Evolutionary conservation across 2,329 filamentous ascomycete species (phyloP).

Genomic region (Hymenoscyphus linearis): DNA sequence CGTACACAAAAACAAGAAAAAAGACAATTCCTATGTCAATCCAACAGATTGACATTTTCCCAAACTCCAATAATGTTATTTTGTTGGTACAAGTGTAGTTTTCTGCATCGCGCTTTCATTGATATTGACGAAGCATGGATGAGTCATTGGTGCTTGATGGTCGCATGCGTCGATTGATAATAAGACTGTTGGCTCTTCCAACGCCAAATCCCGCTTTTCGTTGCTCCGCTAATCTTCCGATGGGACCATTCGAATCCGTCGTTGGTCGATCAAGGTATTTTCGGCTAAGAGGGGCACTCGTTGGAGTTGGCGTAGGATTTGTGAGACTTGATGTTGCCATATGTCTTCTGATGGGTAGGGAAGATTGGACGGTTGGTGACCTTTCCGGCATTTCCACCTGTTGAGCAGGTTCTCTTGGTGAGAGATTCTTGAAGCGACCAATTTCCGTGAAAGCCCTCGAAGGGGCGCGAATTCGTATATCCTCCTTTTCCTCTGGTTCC

Average conservation of each 20-base stretch:
- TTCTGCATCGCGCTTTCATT: conserved; percentile 12
- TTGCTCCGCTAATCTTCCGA: conserved; percentile 25
- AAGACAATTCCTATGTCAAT: conserved; percentile 1
- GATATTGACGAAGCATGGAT: conserved; percentile 20
- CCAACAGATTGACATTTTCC: not conserved
- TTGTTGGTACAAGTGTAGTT: conserved; percentile 15
- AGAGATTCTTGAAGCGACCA: conserved; percentile 33
- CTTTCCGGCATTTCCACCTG: conserved; percentile 35
- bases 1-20: conserved; percentile 8
- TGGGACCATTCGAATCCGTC: conserved; percentile 28
- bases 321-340: conserved; percentile 43
- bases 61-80: conserved; percentile 18
- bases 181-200: conserved; percentile 23
- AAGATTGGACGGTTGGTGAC: conserved; percentile 35
- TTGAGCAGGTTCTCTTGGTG: conserved; percentile 37
- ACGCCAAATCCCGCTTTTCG: conserved; percentile 24
- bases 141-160: conserved; percentile 13
- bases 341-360: conserved; percentile 50
- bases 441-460: conserved; percentile 55
- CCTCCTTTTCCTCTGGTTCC: conserved; percentile 39
- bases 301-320: conserved; percentile 14
- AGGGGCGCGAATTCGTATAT: conserved; percentile 47
- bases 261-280: conserved; percentile 28
- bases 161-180: conserved; percentile 10
- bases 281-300: conserved; percentile 18